phyloP scores from a whole-genome alignment of 495 filamentous ascomycete genomes.

The Daldinia concentrica region DNA sequence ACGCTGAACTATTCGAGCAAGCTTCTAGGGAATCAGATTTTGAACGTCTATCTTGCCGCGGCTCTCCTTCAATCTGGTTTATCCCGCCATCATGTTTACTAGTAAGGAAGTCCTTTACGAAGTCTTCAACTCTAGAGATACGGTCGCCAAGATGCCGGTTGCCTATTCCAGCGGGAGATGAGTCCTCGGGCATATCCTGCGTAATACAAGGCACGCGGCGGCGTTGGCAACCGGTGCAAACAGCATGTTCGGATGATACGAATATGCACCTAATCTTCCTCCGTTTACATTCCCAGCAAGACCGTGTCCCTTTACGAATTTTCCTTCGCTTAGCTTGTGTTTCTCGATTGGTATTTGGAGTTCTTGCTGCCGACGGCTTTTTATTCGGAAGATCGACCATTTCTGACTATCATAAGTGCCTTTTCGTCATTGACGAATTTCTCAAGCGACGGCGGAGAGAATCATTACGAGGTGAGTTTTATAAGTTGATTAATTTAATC shows the following conservation, averaged over 20 bases:
- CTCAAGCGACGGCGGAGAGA: background rate
- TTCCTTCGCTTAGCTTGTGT: constrained; percentile 41
- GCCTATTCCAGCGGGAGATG: constrained; percentile 8
- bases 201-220: constrained; percentile 50
- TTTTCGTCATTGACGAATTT: background rate
- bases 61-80: background rate
- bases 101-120: background rate
- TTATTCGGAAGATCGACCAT: background rate
- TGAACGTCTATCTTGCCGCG: background rate
- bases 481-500: background rate
- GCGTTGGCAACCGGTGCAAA: constrained; percentile 56
- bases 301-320: constrained; percentile 60
- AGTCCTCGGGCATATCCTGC: constrained; percentile 51
- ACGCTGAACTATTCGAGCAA: no score
- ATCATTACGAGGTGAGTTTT: background rate
- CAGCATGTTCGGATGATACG: constrained; percentile 40
- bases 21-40: background rate
- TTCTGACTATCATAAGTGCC: no score
- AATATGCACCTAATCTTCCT: constrained; percentile 62
- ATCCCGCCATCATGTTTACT: background rate
- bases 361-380: constrained; percentile 7
- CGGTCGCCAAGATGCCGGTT: background rate
- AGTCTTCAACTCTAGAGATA: background rate
- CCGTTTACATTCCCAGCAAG: constrained; percentile 64
- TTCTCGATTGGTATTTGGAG: background rate